Conservation (phyloP, 164 flowering plant genomes). For the Stephania yunnanensis region DNA sequence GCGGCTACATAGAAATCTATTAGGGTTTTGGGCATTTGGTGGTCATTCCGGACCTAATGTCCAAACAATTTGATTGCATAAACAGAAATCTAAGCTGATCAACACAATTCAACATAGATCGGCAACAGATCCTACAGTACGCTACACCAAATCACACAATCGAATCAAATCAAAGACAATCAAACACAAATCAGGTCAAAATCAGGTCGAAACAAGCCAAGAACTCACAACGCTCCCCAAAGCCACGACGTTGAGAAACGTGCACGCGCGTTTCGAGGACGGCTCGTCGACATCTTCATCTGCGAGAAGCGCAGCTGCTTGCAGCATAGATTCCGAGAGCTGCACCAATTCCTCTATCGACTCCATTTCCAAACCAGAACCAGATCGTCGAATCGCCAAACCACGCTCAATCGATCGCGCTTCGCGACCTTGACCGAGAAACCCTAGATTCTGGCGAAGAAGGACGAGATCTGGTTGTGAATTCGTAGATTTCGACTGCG, state of each 20-base stretch:
- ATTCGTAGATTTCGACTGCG: not conserved
- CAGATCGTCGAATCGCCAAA: not conserved
- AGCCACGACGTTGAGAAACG: constrained; percentile 86
- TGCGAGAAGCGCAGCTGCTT: constrained; percentile 75
- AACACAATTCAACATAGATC: not conserved
- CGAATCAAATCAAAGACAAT: not conserved
- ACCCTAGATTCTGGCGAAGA: not conserved
- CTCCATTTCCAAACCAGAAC: constrained; percentile 40
- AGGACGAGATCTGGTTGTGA: not conserved
- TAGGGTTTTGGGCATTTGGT: not conserved
- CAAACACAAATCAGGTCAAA: constrained; percentile 1
- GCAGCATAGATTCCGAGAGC: constrained; percentile 83
- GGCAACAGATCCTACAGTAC: not conserved
- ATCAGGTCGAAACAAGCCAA: not conserved
- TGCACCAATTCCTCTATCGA: constrained; percentile 86
- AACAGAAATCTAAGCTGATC: not conserved
- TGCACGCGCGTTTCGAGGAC: constrained; percentile 51
- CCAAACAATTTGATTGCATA: not conserved
- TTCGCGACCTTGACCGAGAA: not conserved
- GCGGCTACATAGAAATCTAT: not conserved
- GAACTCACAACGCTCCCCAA: constrained; percentile 89
- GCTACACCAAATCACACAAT: not conserved
- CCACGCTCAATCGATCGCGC: too few relatives aligned
- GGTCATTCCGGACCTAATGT: not conserved
- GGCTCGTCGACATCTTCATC: constrained; percentile 88